Percentiles rank a stretch among this genome's conserved stretches.
Conservation (phyloP, 805 yeast species). For the Nakazawaea wyomingensis region DNA sequence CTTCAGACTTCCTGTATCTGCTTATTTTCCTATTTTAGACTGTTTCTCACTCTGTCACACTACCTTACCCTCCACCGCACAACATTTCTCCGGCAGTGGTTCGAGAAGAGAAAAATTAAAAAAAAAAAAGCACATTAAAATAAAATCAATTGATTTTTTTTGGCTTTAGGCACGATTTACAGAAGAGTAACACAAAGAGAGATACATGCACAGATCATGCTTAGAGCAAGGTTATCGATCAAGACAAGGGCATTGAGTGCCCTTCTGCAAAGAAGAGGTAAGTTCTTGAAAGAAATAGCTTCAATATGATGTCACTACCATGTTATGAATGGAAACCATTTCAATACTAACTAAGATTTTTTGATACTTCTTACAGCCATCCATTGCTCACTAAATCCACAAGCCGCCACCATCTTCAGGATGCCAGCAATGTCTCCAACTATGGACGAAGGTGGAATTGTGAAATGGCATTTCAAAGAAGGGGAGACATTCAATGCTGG, state of each 20-base stretch:
- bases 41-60: too few relatives aligned
- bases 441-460: constrained; percentile 93
- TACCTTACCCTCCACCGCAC: constrained; percentile 4
- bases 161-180: neutral
- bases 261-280: constrained; percentile 9
- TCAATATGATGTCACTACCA: too few relatives aligned
- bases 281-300: too few relatives aligned
- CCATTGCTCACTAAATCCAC: constrained; percentile 22
- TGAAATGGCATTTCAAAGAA: constrained; percentile 80
- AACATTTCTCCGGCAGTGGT: constrained; percentile 9
- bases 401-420: constrained; percentile 48
- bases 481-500: constrained; percentile 76
- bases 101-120: constrained; percentile 2
- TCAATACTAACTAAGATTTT: too few relatives aligned
- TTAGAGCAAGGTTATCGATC: neutral
- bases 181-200: neutral
- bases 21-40: too few relatives aligned
- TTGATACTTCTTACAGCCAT: constrained; percentile 18
- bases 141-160: neutral
- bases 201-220: neutral
- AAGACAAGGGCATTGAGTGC: constrained; percentile 10
- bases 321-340: too few relatives aligned
- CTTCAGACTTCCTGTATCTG: too few relatives aligned
- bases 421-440: constrained; percentile 99
- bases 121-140: neutral